Percentiles rank a stretch among this genome's conserved stretches.
Evolutionary conservation across 2,329 filamentous ascomycete species (phyloP).

Genomic region (Paramyrothecium roridum): DNA sequence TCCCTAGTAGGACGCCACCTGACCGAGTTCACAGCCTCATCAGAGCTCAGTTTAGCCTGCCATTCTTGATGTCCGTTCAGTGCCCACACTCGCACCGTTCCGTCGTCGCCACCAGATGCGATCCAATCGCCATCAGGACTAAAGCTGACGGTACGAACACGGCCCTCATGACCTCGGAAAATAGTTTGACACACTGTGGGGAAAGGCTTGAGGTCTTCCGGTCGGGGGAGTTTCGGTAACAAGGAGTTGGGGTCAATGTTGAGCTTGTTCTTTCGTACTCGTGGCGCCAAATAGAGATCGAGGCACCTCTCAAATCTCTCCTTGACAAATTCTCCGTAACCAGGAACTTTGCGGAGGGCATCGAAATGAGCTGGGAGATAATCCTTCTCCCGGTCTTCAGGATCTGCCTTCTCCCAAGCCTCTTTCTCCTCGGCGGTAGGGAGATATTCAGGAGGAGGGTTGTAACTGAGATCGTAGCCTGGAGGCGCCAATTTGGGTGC

Average conservation of each 20-base stretch:
- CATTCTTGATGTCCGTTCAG: slow-evolving; percentile 86
- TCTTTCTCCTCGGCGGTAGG: slow-evolving; percentile 81
- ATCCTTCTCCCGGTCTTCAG: slow-evolving; percentile 86
- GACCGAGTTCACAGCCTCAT: slow-evolving; percentile 79
- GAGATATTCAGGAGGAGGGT: slow-evolving; percentile 91
- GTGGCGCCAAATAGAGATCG: slow-evolving; percentile 90
- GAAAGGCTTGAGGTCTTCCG: slow-evolving; percentile 92
- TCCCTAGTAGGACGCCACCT: slow-evolving; percentile 87
- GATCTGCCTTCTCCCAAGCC: slow-evolving; percentile 80
- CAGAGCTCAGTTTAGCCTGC: slow-evolving; percentile 73
- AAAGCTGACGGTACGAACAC: slow-evolving; percentile 79
- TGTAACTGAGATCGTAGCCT: slow-evolving; percentile 93
- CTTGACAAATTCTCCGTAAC: slow-evolving; percentile 85
- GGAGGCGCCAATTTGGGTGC: slow-evolving; percentile 92
- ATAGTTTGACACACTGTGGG: slow-evolving; percentile 85
- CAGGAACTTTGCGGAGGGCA: slow-evolving; percentile 86
- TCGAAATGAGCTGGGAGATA: slow-evolving; percentile 82
- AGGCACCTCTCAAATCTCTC: slow-evolving; percentile 95
- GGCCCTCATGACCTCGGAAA: slow-evolving; percentile 83
- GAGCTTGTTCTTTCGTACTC: slow-evolving; percentile 87
- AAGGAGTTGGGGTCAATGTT: slow-evolving; percentile 95
- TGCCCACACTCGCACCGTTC: slow-evolving; percentile 88
- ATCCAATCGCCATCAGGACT: slow-evolving; percentile 84
- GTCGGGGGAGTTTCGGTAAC: slow-evolving; percentile 87
- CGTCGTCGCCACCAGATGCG: slow-evolving; percentile 92